Conservation (phyloP, 176 grass and related monocot genomes). For the Dendrocalamus sinicus region DNA sequence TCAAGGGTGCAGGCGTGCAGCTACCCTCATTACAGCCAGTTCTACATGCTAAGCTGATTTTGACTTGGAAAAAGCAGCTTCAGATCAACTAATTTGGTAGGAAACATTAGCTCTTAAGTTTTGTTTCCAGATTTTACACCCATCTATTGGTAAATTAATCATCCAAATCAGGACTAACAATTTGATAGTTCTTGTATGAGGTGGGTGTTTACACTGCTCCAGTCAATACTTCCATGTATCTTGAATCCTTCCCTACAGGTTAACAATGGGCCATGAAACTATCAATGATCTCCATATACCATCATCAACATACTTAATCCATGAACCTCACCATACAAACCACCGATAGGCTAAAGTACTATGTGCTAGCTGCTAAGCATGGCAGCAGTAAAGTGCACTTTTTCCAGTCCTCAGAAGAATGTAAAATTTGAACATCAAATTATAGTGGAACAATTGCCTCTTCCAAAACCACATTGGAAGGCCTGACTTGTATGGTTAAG, state of each 20-base stretch:
- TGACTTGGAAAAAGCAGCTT: slow-evolving; percentile 47
- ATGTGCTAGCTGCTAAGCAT: slow-evolving; percentile 41
- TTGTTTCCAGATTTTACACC: slow-evolving; percentile 39
- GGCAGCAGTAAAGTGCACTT: slow-evolving; percentile 26
- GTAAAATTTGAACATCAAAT: slow-evolving; percentile 20
- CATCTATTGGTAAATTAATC: slow-evolving; percentile 31
- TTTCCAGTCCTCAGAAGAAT: slow-evolving; percentile 32
- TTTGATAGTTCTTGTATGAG: slow-evolving; percentile 27
- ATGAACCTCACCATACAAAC: slow-evolving; percentile 22
- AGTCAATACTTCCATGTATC: slow-evolving; percentile 34
- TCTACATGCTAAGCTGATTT: slow-evolving; percentile 43
- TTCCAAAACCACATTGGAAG: slow-evolving; percentile 43
- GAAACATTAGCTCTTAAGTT: slow-evolving; percentile 40
- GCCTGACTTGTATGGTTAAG: slow-evolving; percentile 41
- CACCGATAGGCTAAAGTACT: slow-evolving; percentile 38
- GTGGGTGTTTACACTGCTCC: slow-evolving; percentile 39
- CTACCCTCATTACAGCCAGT: slow-evolving; percentile 29
- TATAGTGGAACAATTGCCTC: slow-evolving; percentile 14
- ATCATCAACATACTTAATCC: slow-evolving; percentile 27
- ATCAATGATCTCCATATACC: slow-evolving; percentile 36
- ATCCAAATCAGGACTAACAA: slow-evolving; percentile 38
- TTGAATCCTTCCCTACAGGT: slow-evolving; percentile 44
- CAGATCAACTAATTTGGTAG: slow-evolving; percentile 43
- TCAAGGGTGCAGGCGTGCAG: slow-evolving; percentile 25
- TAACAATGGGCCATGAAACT: slow-evolving; percentile 41